phyloP scores from a whole-genome alignment of 75 land plant genomes.

The Adiantum capillusveneris region DNA sequence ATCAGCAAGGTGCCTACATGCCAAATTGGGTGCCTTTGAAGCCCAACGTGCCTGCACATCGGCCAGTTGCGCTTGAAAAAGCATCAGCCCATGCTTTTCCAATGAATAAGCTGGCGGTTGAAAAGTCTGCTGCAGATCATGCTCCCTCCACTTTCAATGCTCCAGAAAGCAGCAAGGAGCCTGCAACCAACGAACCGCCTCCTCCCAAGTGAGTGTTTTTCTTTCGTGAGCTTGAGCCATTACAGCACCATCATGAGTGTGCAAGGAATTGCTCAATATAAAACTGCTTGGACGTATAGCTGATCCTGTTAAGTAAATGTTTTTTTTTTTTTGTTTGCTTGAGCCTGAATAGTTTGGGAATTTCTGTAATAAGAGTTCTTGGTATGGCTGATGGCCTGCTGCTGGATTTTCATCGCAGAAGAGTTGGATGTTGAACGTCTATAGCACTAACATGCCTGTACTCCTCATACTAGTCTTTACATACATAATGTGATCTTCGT shows the following conservation, averaged over 20 bases:
- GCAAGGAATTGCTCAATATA: too few relatives aligned
- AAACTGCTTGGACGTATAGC: too few relatives aligned
- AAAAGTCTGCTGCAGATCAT: neutral
- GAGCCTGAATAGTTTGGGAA: too few relatives aligned
- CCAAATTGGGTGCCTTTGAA: neutral
- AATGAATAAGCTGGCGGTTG: neutral
- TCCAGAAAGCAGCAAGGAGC: neutral
- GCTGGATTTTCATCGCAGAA: too few relatives aligned
- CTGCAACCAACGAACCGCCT: neutral
- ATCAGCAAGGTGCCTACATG: neutral
- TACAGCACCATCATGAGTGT: too few relatives aligned
- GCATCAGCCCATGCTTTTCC: neutral
- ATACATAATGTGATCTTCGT: neutral
- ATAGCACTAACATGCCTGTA: neutral
- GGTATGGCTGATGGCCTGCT: too few relatives aligned
- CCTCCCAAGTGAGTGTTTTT: conserved; percentile 3
- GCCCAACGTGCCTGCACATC: neutral
- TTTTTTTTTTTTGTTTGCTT: too few relatives aligned
- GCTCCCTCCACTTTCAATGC: neutral
- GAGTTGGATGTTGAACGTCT: too few relatives aligned
- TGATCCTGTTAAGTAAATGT: too few relatives aligned
- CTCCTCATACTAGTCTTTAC: too few relatives aligned
- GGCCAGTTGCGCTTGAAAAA: neutral
- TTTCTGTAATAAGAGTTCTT: too few relatives aligned
- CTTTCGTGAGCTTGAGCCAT: too few relatives aligned